Base-by-base conservation (phyloP, 2,329 filamentous ascomycete species). In the Xylaria multiplex region DNA sequence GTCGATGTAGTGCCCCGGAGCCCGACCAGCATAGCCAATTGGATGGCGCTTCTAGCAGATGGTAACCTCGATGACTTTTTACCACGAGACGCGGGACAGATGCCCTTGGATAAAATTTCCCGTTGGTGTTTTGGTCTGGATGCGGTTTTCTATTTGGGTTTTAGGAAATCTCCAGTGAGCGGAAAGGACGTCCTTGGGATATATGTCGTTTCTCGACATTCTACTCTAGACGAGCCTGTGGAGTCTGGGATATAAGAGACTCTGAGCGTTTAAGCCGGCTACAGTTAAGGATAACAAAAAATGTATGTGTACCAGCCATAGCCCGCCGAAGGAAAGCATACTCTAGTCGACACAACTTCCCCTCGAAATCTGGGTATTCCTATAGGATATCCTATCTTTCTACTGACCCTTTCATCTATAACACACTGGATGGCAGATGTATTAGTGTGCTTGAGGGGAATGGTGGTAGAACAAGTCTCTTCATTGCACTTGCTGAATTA, bases 1-100 rank as follows among this genome's bases (percentile, higher is more conserved):
- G 19, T 49, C 43, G 24, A 37, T 14, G 24, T 56, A 46, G 27
- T 62, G 24, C 59, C 59, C 40, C 59, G 59, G 19, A 62, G 59
- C 32, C 59, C 59, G 40, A 62, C 59, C 2, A 55, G 9, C 27
- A 62, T 62, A 37, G 59, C 40, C 8, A 62, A 62, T 32, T 62
- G 50, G 59, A 55, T 62, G 13, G 59, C 59, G 50, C 50, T 62
- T 24, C 32, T 62, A 5, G 59, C 50, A 2, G 59, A 62, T 32
- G 35, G 50, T 16, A 62, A 62, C 19, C 52, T 56, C 22, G 2
- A 49, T 14, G 27, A 62, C 42, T 62, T 48, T 30, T 42, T 62
- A 27, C 59, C 52, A 30, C 40, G 3, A 6, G 56, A 56, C 27
- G 30, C 59, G 6, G 42, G 8, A 22, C 59, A 35, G 6, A 62